phyloP scores from a whole-genome alignment of 306 rosid species.

The Ormosia semicastrata region DNA sequence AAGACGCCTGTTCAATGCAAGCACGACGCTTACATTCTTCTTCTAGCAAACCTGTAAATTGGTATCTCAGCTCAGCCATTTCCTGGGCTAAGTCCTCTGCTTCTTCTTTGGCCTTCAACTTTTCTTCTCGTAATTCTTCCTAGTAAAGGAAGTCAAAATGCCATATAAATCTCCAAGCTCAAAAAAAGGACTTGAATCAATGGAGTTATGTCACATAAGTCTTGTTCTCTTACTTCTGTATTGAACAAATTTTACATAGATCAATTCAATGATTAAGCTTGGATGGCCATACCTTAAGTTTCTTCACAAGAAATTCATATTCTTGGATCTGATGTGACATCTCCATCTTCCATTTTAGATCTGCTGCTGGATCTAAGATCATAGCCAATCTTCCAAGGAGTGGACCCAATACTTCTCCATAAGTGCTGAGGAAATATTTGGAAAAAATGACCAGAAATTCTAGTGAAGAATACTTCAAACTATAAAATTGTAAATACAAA shows the following conservation, averaged over 20 bases:
- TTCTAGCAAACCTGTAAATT: slow-evolving; percentile 74
- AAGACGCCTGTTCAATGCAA: slow-evolving; percentile 84
- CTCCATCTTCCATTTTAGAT: slow-evolving; percentile 41
- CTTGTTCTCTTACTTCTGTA: neutral
- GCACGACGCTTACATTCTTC: slow-evolving; percentile 93
- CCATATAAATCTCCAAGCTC: slow-evolving; percentile 11
- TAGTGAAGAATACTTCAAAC: neutral
- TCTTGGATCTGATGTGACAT: slow-evolving; percentile 53
- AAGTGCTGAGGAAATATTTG: slow-evolving; percentile 41
- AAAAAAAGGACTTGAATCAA: slow-evolving; percentile 15
- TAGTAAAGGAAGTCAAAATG: slow-evolving; percentile 37
- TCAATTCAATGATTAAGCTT: slow-evolving; percentile 7
- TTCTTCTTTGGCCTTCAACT: slow-evolving; percentile 84
- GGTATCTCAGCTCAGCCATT: slow-evolving; percentile 96
- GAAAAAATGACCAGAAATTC: neutral
- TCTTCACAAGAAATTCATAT: slow-evolving; percentile 68
- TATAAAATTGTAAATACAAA: slow-evolving; percentile 6
- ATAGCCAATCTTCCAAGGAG: slow-evolving; percentile 47
- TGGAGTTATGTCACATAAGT: neutral
- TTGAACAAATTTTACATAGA: slow-evolving; percentile 14
- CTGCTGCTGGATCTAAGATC: slow-evolving; percentile 38
- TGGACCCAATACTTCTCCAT: slow-evolving; percentile 54
- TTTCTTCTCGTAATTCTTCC: slow-evolving; percentile 81
- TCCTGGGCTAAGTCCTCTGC: slow-evolving; percentile 94
- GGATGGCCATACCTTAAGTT: slow-evolving; percentile 65